Base-by-base conservation (phyloP, 176 grass and related monocot species). In the Avena sativa region DNA sequence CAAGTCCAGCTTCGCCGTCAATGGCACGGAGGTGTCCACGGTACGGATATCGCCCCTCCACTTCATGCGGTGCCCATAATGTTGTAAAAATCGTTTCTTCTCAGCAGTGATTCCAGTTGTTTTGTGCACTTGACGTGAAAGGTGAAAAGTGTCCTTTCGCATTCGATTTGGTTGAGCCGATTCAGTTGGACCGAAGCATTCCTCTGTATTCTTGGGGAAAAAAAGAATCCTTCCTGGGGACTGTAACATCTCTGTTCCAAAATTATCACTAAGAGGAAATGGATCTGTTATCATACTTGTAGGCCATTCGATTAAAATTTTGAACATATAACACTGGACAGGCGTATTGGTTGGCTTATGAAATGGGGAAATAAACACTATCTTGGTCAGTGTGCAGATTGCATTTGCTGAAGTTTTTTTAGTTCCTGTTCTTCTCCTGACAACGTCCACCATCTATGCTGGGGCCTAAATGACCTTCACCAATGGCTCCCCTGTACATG, bases 1-100 rank as follows among this genome's bases (percentile, higher is more conserved):
- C 78, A 92, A 88, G 79, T 95, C 96, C 30, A 93, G 92, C 81
- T 94, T 98, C 59, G 79, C 84, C 55, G 82, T 98, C 43, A 84
- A 92, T 77, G 93, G 90, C 34, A 79, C 84, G 12, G 96, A 98
- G 10, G 91, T 91, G 43, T 89, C 96, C 86, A 91, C 87, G 84
- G 96, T 98, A 98, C 68, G 5, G 71, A 72, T 47, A 73, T 48
- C 36, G 8, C 58, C 16, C 66, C 16, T 25, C 57, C 25, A 10
- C 1, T 10, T 67, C 25, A 10, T 0, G 6, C 21, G 34, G 79
- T 36, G 15, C 20, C 6, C 6, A 43, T 83, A 26, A 11, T 15
- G 21, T 34, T 82, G 14, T 49, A 56, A 59, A 65, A 51, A 43
- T 17, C 9, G 62, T 46, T 86, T 81, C 3, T 32, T 81, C 38